Evolutionary conservation across 1,139 yeast genomes (phyloP), one percentile per base, ranked within the genome.

Genomic region (Diutina mesorugosa): DNA sequence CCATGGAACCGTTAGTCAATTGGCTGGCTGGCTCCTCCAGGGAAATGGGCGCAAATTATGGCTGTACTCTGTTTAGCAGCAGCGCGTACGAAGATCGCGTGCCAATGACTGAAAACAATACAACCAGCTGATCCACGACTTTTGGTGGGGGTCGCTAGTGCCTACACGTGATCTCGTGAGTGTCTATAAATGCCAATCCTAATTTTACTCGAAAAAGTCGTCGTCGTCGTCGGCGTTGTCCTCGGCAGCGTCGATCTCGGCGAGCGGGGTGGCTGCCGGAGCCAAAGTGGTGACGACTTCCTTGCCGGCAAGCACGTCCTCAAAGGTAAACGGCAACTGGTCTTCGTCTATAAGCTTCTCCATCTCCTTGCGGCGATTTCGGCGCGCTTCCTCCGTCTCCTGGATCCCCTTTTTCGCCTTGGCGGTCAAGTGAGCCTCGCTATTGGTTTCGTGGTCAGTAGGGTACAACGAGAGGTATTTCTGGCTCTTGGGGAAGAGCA

Each of bases 391-490:
- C 55, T 81, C 82, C 0, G 90, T 81, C 58, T 66, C 65, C 55
- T 69, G 73, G 57, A 71, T 58, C 4, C 84, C 85, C 59, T 70
- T 72, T 60, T 73, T 76, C 26, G 76, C 79, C 59, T 76, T 76
- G 28, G 72, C 70, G 60, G 41, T 50, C 14, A 12, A 7, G 57
- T 70, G 68, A 10, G 61, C 62, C 47, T 65, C 68, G 10, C 70
- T 72, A 28, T 69, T 70, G 21, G 62, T 66, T 8, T 66, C 68
- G 9, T 63, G 62, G 16, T 61, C 63, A 56, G 71, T 71, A 7
- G 88, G 89, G 66, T 83, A 93, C 59, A 93, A 71, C 0, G 97
- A 83, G 46, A 90, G 81, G 67, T 93, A 93, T 69, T 90, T 91
- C 63, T 83, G 83, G 56, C 84, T 79, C 65, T 81, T 81, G 45